Conservation (phyloP, 345 rosid species). For the Moricandia arvensis region DNA sequence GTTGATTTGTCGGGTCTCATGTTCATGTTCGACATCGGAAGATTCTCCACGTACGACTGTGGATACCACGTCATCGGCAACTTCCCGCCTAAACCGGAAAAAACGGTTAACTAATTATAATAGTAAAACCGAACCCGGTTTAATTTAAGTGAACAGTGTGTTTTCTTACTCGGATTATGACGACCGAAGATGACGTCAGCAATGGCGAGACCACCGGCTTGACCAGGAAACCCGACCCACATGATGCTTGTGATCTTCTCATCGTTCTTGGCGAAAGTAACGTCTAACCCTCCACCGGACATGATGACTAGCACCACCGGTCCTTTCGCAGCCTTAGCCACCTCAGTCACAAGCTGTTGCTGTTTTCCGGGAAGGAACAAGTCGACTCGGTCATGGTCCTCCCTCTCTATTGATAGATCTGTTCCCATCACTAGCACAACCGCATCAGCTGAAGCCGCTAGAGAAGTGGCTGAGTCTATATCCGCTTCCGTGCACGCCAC, state of each 20-base stretch:
- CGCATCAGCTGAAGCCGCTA: conserved; percentile 60
- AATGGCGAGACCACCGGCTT: conserved; percentile 76
- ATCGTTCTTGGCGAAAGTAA: conserved; percentile 63
- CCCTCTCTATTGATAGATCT: conserved; percentile 52
- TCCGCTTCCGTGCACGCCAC: conserved; percentile 50
- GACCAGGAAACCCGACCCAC: conserved; percentile 70
- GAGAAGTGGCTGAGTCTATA: conserved; percentile 42
- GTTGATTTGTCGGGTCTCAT: conserved; percentile 60
- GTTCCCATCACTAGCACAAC: conserved; percentile 62
- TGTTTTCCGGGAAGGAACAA: conserved; percentile 70
- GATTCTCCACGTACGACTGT: conserved; percentile 52
- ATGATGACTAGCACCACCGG: conserved; percentile 74
- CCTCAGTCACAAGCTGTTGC: conserved; percentile 48
- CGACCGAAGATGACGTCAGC: conserved; percentile 68
- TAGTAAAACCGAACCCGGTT: background rate
- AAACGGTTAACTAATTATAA: background rate
- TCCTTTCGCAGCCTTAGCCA: conserved; percentile 62
- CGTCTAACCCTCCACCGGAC: conserved; percentile 81
- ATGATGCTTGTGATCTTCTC: conserved; percentile 46
- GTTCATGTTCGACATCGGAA: conserved; percentile 81
- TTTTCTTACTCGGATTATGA: conserved; percentile 58
- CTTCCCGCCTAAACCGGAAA: conserved; percentile 47
- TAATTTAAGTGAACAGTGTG: too few relatives aligned
- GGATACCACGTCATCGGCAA: conserved; percentile 90
- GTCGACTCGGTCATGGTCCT: conserved; percentile 47